These are phyloP conservation scores for Anisodus tanguticus DNA, from an alignment of 257 asterid species.

Conservation along the genomic window DNA sequence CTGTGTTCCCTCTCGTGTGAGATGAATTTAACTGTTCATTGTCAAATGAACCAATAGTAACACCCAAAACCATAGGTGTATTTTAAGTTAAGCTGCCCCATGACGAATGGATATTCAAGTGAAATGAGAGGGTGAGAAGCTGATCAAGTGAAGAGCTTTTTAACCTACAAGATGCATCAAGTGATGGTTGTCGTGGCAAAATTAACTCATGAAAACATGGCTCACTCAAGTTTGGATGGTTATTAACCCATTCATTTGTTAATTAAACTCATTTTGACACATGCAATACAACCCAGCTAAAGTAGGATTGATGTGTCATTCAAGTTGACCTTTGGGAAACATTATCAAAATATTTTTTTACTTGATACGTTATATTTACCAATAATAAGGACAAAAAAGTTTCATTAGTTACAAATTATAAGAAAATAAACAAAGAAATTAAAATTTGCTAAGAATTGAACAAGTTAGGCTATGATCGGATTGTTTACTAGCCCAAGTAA, in stretches of 20 bases:
- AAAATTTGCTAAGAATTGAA: too few relatives aligned
- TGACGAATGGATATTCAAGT: background rate
- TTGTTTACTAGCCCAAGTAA: background rate
- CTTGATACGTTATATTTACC: too few relatives aligned
- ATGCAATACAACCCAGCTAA: too few relatives aligned
- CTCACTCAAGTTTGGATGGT: too few relatives aligned
- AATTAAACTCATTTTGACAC: too few relatives aligned
- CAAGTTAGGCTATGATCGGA: too few relatives aligned
- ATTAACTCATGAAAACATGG: too few relatives aligned
- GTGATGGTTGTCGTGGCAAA: background rate
- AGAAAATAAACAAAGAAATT: background rate
- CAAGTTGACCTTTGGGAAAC: too few relatives aligned
- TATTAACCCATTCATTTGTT: too few relatives aligned
- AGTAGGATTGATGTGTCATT: too few relatives aligned
- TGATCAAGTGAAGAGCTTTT: background rate
- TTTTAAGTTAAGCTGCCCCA: background rate
- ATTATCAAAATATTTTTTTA: too few relatives aligned
- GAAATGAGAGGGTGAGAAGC: background rate
- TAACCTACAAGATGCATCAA: background rate
- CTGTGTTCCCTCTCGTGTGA: background rate
- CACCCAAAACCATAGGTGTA: background rate
- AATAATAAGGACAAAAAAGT: too few relatives aligned
- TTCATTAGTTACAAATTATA: background rate
- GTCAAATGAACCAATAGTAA: background rate
- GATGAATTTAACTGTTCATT: background rate